Conservation (phyloP, 2,329 filamentous ascomycete genomes). For the Talaromyces atroroseus region DNA sequence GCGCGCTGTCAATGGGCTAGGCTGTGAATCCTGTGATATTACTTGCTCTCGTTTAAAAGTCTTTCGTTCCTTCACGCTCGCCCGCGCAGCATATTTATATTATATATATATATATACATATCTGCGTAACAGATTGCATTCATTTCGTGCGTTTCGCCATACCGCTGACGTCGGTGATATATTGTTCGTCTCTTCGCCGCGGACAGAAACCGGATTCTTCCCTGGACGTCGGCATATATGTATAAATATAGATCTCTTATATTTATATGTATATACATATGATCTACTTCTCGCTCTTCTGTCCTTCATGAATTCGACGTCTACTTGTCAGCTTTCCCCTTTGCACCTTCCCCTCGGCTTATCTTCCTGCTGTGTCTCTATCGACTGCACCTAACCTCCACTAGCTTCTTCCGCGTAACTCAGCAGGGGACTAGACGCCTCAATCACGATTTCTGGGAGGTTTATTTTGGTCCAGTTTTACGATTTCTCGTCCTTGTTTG, state of each 20-base stretch:
- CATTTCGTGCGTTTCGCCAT: neutral
- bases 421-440: conserved; percentile 22
- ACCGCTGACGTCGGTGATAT: neutral
- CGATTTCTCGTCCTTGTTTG: conserved; percentile 11
- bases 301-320: conserved; percentile 6
- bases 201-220: neutral
- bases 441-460: conserved; percentile 26
- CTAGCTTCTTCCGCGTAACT: conserved; percentile 18
- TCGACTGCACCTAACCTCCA: conserved; percentile 5
- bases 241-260: neutral
- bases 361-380: conserved; percentile 10
- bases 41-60: neutral
- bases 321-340: conserved; percentile 5
- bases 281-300: neutral
- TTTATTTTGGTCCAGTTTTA: conserved; percentile 25
- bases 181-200: neutral
- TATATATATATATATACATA: neutral
- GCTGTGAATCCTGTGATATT: neutral
- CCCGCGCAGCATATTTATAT: neutral
- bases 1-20: neutral
- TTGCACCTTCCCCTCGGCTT: conserved; percentile 6
- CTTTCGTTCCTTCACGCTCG: neutral
- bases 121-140: neutral
- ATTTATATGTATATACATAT: conserved; percentile 2
- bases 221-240: neutral